Evolutionary conservation across 331 rosid genomes (phyloP), one percentile per base, ranked within the genome.

Genomic region (Malus hybrid): DNA sequence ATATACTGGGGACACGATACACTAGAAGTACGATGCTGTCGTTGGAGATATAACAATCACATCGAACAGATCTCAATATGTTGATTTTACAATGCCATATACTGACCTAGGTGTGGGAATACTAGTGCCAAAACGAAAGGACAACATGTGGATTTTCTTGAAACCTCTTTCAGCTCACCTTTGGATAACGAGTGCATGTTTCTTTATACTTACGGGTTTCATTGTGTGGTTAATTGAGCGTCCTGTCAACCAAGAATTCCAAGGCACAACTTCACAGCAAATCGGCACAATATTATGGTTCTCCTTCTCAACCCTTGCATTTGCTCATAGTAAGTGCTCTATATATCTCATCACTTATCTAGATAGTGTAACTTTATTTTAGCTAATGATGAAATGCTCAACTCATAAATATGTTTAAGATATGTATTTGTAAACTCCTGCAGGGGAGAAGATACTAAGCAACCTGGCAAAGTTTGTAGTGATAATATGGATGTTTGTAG

Each of bases 291-390:
- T 63, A 6, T 39, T 75, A 2, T 70, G 68, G 71, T 64, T 69
- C 63, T 69, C 73, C 39, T 80, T 80, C 24, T 80, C 82, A 31
- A 78, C 81, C 32, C 55, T 78, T 32, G n/a, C 65, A 5, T 78
- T 62, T 27, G 32, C 81, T 52, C 81, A 78, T 10, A 55, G 82
- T 78, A 72, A 71, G 77, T 24, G 16, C 63, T 57, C 20, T 52
- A 18, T 52, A 5, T 52, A 15, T 0, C 57, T 18, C 57, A 2
- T 16, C 57, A 52, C 57, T 52, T 52, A 15, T 5, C 57, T 52
- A 52, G 20, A 1, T 52, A 5, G 6, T 52, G n/a, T 50, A 4
- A 52, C n/a, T 52, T 52, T 52, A 14, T 14, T 14, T 50, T 3
- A 52, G 9, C n/a, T 52, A 13, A 13, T 4, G 16, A 50, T 1